Evolutionary conservation across 768 basidiomycete species (phyloP).

Genomic region (Hypholoma sublateritium): DNA sequence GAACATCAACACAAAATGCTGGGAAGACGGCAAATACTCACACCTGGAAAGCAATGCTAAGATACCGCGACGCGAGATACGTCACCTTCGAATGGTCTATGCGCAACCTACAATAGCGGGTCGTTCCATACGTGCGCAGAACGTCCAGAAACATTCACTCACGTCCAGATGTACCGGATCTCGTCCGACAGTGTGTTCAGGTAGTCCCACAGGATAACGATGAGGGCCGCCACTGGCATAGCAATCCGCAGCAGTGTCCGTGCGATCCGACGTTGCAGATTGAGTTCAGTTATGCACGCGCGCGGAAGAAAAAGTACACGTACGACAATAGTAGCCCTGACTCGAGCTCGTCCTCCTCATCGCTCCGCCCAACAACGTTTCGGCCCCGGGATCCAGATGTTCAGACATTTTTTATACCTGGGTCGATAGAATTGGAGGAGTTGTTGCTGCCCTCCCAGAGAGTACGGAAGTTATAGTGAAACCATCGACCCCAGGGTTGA

Average conservation of each 20-base stretch:
- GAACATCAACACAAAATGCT: background rate
- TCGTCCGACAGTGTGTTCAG: conserved; percentile 7
- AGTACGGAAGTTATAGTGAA: background rate
- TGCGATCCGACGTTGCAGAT: background rate
- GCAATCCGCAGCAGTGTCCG: no score
- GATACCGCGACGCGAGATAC: background rate
- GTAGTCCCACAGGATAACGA: conserved; percentile 9
- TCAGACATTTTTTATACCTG: background rate
- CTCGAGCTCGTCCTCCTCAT: background rate
- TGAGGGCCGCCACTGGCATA: conserved; percentile 8
- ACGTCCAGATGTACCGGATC: conserved; percentile 11
- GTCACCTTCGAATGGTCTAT: conserved; percentile 8
- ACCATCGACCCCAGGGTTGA: background rate
- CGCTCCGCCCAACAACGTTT: background rate
- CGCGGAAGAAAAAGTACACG: background rate
- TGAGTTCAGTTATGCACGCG: background rate
- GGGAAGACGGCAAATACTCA: background rate
- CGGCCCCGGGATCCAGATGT: background rate
- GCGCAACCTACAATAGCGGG: background rate
- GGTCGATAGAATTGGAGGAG: background rate
- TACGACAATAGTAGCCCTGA: background rate
- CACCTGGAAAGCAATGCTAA: background rate
- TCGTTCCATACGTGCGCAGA: background rate
- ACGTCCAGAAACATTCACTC: background rate
- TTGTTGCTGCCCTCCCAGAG: background rate